A percentile compares a stretch with the other conserved stretches of the same genome.
Evolutionary conservation across 1,139 yeast genomes (phyloP).

Genomic region (Suhomyces kunorum): DNA sequence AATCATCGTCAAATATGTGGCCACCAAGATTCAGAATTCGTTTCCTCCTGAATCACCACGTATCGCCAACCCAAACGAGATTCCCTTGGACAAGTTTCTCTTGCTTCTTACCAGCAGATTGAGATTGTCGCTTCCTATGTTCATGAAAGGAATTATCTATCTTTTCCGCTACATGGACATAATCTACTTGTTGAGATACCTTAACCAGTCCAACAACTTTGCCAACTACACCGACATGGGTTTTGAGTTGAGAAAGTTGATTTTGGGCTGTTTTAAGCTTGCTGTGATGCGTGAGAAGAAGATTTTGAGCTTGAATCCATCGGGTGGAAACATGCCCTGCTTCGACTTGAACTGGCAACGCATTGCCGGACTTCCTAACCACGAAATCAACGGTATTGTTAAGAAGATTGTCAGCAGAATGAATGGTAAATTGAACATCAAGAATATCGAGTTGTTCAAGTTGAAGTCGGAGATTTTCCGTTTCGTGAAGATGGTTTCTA

Average conservation of each 20-base stretch:
- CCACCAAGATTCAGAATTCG: constrained; percentile 47
- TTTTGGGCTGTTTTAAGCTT: constrained; percentile 48
- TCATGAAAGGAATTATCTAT: constrained; percentile 47
- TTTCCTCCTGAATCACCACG: constrained; percentile 44
- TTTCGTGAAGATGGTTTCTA: constrained; percentile 47
- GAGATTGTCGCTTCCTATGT: constrained; percentile 37
- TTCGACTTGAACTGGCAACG: constrained; percentile 30
- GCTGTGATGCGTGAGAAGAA: constrained; percentile 37
- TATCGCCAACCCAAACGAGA: constrained; percentile 28
- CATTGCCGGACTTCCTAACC: constrained; percentile 41
- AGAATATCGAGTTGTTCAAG: constrained; percentile 39
- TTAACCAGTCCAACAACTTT: constrained; percentile 50
- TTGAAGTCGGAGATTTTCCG: constrained; percentile 45
- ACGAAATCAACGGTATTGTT: constrained; percentile 41
- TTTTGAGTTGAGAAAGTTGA: constrained; percentile 44
- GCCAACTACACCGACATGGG: constrained; percentile 44
- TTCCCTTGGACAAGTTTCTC: constrained; percentile 46
- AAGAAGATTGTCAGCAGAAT: constrained; percentile 42
- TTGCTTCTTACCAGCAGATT: constrained; percentile 43
- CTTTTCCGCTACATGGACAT: constrained; percentile 53
- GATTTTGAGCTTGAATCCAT: constrained; percentile 11
- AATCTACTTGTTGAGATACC: constrained; percentile 47
- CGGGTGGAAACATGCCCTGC: constrained; percentile 3
- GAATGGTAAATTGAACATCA: constrained; percentile 47
- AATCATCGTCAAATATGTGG: constrained; percentile 45